A percentile compares a stretch with the other conserved stretches of the same genome.
phyloP scores from a whole-genome alignment of 2,329 filamentous ascomycete species.

The Xylariales sp. region DNA sequence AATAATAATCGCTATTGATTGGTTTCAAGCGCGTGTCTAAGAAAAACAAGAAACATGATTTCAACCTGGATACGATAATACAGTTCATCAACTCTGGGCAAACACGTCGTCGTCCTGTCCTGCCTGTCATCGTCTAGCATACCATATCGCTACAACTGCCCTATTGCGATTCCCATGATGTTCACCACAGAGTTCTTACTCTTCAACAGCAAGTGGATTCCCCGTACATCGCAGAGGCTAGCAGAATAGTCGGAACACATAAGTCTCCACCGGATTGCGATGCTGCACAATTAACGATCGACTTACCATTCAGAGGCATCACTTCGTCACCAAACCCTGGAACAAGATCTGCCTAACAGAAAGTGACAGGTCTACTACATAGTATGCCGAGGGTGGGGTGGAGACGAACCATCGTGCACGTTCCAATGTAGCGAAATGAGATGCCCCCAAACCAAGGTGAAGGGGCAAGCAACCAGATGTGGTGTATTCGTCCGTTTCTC shows the following conservation, averaged over 20 bases:
- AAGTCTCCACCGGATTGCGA: not conserved
- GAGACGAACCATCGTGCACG: not conserved
- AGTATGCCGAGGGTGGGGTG: not conserved
- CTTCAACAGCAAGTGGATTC: too few relatives aligned
- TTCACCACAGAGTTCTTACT: too few relatives aligned
- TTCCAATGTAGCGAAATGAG: not conserved
- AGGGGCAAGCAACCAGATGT: not conserved
- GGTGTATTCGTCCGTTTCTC: not conserved
- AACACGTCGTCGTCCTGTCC: too few relatives aligned
- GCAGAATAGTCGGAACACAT: not conserved
- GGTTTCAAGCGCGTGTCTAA: too few relatives aligned
- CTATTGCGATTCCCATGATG: too few relatives aligned
- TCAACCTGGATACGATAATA: too few relatives aligned
- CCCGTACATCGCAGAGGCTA: not conserved
- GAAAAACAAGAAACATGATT: too few relatives aligned
- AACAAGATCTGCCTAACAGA: not conserved
- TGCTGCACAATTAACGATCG: not conserved
- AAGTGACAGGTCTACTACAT: not conserved
- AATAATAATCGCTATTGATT: too few relatives aligned
- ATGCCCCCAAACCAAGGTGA: not conserved
- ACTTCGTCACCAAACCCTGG: conserved; percentile 1
- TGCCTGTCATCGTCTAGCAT: too few relatives aligned
- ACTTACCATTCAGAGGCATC: conserved; percentile 3
- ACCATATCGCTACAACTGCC: too few relatives aligned
- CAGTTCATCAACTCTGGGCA: too few relatives aligned